Conservation (phyloP, 768 basidiomycete species). For the Boletus rufocinnamomeus region DNA sequence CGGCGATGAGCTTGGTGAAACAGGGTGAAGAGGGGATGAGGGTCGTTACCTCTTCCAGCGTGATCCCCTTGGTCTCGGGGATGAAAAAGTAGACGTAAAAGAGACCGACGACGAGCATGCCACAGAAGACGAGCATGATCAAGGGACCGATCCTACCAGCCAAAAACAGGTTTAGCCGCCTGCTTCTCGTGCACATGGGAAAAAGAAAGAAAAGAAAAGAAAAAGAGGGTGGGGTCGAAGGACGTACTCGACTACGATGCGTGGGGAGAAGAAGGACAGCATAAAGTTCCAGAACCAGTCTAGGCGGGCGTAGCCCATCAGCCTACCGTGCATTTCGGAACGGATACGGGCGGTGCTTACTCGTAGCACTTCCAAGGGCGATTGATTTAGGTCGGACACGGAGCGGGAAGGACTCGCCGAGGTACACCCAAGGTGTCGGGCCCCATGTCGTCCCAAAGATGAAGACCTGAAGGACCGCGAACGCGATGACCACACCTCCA, state of each 20-base stretch:
- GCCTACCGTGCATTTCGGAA: background rate
- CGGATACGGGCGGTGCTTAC: constrained; percentile 26
- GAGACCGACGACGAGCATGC: constrained; percentile 68
- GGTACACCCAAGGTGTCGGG: constrained; percentile 73
- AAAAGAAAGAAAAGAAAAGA: too few species aligned
- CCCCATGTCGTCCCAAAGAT: constrained; percentile 77
- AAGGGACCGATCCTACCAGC: constrained; percentile 62
- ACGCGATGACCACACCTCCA: constrained; percentile 69
- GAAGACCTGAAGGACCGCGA: constrained; percentile 77
- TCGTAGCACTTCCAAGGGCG: constrained; percentile 67
- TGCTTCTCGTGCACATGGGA: background rate
- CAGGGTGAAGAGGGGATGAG: background rate
- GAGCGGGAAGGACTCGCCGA: constrained; percentile 81
- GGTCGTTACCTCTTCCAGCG: constrained; percentile 53
- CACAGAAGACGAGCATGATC: constrained; percentile 76
- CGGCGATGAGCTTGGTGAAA: background rate
- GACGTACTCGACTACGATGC: constrained; percentile 56
- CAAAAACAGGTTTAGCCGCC: background rate
- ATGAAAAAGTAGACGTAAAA: constrained; percentile 75
- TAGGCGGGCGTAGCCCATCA: constrained; percentile 18
- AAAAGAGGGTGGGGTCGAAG: background rate
- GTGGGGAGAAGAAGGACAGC: constrained; percentile 69
- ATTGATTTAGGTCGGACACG: constrained; percentile 78
- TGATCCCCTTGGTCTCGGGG: constrained; percentile 80
- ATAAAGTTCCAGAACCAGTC: constrained; percentile 79